Evolutionary conservation across 495 filamentous ascomycete genomes (phyloP).

Genomic region (Podospora sp.): DNA sequence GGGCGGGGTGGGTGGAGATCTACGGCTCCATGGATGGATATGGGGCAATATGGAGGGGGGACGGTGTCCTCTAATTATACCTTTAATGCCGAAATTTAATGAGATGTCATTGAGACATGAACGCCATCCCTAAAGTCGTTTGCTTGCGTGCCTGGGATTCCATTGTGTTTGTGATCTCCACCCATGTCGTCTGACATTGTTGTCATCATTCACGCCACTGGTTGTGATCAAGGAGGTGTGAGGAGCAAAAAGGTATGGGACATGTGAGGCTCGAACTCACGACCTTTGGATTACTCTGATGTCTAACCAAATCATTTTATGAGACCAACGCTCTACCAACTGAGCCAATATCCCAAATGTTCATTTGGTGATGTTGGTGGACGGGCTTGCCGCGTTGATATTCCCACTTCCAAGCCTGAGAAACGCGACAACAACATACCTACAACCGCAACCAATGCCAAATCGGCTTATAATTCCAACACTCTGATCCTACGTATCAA

Average conservation of each 20-base stretch:
- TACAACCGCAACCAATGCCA: background rate
- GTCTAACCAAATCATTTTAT: constrained; percentile 8
- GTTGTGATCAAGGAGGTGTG: background rate
- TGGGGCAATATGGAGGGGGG: background rate
- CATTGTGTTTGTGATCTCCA: no score
- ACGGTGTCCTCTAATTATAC: background rate
- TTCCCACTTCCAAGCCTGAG: background rate
- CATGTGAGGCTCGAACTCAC: constrained; percentile 11
- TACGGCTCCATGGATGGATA: background rate
- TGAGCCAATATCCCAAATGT: constrained; percentile 2
- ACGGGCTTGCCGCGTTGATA: background rate
- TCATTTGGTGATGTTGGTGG: background rate
- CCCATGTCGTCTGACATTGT: no score
- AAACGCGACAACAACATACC: background rate
- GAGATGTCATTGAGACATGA: background rate
- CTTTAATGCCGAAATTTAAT: background rate
- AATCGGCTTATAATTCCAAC: background rate
- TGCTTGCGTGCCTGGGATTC: no score
- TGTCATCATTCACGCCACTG: no score
- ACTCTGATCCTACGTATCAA: constrained; percentile 43
- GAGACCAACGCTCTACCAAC: constrained; percentile 11
- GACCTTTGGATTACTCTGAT: constrained; percentile 11
- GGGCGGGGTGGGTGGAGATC: background rate
- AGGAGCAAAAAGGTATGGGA: background rate
- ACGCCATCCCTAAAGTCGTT: no score